A percentile compares a stretch with the other conserved stretches of the same genome.
These are phyloP conservation scores for Saccharomyces cerevisiae DNA, from an alignment of 805 yeast genomes.

Conservation along the genomic window DNA sequence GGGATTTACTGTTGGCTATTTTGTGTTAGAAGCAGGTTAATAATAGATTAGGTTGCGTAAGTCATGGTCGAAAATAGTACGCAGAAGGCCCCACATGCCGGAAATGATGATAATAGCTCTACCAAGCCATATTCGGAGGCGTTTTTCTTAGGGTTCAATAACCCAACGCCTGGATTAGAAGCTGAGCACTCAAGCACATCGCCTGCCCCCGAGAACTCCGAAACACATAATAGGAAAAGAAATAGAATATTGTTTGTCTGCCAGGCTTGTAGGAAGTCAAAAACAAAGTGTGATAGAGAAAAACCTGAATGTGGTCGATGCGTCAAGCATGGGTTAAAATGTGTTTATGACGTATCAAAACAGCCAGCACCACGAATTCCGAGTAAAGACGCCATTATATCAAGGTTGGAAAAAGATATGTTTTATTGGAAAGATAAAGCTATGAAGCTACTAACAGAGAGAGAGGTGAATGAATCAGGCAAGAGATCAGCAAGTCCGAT, in stretches of 20 bases:
- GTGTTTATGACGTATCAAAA: slow-evolving; percentile 27
- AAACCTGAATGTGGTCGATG: slow-evolving; percentile 29
- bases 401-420: slow-evolving; percentile 25
- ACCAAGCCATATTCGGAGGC: background rate
- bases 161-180: background rate
- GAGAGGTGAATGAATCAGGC: background rate
- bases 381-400: slow-evolving; percentile 25
- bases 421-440: slow-evolving; percentile 29
- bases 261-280: slow-evolving; percentile 27
- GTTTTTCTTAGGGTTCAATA: background rate
- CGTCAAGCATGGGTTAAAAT: slow-evolving; percentile 18
- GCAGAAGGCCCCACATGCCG: background rate
- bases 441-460: slow-evolving; percentile 6
- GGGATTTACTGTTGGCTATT: background rate
- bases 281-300: slow-evolving; percentile 29
- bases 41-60: background rate
- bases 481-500: background rate
- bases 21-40: background rate
- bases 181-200: background rate
- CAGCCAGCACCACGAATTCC: slow-evolving; percentile 28
- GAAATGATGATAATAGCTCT: background rate
- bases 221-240: slow-evolving; percentile 14
- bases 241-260: slow-evolving; percentile 30
- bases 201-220: slow-evolving; percentile 1
- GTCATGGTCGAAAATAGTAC: background rate